Conservation (phyloP, 768 basidiomycete species). For the Tremella yokohamensis region DNA sequence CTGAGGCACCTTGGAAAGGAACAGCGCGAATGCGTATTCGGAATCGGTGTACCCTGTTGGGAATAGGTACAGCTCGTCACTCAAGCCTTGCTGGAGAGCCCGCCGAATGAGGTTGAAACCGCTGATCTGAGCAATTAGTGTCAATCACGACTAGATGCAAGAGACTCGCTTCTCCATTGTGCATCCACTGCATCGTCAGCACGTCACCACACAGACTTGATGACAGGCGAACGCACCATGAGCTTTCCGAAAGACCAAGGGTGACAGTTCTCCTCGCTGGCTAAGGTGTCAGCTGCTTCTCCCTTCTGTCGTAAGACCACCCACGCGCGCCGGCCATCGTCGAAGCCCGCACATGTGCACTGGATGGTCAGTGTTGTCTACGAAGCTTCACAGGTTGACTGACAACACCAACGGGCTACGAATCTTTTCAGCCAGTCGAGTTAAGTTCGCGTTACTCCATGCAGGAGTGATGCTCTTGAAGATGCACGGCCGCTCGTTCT, state of each 20-base stretch:
- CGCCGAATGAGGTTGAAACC: constrained; percentile 79
- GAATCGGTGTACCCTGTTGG: constrained; percentile 96
- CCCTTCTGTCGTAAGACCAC: constrained; percentile 12
- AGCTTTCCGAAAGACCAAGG: constrained; percentile 88
- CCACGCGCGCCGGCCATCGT: constrained; percentile 56
- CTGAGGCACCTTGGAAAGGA: constrained; percentile 59
- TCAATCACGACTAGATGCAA: neutral
- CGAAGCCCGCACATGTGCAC: constrained; percentile 88
- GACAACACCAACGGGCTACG: constrained; percentile 93
- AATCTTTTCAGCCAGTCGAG: constrained; percentile 93
- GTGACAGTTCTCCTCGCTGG: constrained; percentile 58
- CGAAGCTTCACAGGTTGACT: constrained; percentile 41
- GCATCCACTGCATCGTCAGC: constrained; percentile 71
- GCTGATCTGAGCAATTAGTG: constrained; percentile 56
- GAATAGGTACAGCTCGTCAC: constrained; percentile 78
- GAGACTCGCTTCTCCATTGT: constrained; percentile 67
- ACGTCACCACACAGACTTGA: neutral
- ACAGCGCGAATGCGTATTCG: constrained; percentile 93
- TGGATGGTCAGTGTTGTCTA: constrained; percentile 12
- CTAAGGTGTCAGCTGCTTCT: constrained; percentile 19
- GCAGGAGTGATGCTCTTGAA: constrained; percentile 94
- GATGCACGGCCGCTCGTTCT: constrained; percentile 66
- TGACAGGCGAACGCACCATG: constrained; percentile 63
- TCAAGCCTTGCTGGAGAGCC: constrained; percentile 66
- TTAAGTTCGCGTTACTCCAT: constrained; percentile 93